A percentile compares a stretch with the other conserved stretches of the same genome.
Evolutionary conservation across 169 alveolate genomes (phyloP).

Genomic region (Plasmodium reichenowi): DNA sequence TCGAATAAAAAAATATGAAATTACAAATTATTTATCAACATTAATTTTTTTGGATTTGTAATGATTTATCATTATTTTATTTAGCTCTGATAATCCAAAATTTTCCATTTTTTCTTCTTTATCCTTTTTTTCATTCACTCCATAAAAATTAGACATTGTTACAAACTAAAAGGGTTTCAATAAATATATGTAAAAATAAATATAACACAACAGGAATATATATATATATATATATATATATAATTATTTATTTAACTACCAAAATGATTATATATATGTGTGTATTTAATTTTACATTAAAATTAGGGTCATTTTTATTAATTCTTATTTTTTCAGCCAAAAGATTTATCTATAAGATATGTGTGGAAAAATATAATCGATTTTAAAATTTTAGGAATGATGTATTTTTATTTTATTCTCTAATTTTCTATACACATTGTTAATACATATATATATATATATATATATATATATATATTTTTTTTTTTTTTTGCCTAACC

Average conservation of each 20-base stretch:
- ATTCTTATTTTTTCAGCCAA: constrained; percentile 33
- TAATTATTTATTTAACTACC: background rate
- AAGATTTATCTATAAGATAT: constrained; percentile 27
- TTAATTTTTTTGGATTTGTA: constrained; percentile 69
- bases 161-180: constrained; percentile 30
- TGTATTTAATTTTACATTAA: constrained; percentile 34
- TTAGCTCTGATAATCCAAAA: constrained; percentile 68
- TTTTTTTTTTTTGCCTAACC: constrained; percentile 30
- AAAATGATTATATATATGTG: background rate
- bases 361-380: too few relatives aligned
- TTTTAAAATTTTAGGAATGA: too few relatives aligned
- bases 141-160: constrained; percentile 41
- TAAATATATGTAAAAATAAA: background rate
- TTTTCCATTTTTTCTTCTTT: constrained; percentile 36
- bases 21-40: constrained; percentile 31
- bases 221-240: constrained; percentile 2
- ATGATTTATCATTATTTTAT: constrained; percentile 74
- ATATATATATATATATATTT: background rate
- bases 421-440: too few relatives aligned
- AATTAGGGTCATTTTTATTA: constrained; percentile 40
- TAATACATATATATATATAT: too few relatives aligned
- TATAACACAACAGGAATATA: background rate
- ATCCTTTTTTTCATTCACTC: constrained; percentile 30
- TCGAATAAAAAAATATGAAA: background rate
- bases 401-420: too few relatives aligned